Evolutionary conservation across 257 asterid species (phyloP).

Genomic region (Schizonepeta tenuifolia): DNA sequence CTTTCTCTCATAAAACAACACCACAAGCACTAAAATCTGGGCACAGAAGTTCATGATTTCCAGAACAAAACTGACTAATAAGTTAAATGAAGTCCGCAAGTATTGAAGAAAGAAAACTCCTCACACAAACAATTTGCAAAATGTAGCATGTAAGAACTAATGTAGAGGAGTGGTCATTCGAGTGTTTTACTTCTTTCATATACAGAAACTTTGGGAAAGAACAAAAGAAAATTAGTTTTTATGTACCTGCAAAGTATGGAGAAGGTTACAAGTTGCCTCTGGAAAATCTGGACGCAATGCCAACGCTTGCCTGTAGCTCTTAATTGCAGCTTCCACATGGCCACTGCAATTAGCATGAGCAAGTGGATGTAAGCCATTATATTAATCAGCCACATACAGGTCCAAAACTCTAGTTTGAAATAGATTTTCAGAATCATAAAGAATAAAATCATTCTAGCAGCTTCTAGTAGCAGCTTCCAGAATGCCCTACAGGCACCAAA

Average conservation of each 20-base stretch:
- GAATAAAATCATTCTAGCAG: slow-evolving; percentile 7
- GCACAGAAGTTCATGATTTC: neutral
- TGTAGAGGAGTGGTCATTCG: slow-evolving; percentile 12
- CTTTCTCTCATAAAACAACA: neutral
- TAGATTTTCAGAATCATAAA: neutral
- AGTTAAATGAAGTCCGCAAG: neutral
- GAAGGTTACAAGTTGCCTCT: slow-evolving; percentile 98
- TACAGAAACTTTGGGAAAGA: slow-evolving; percentile 12
- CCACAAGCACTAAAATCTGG: neutral
- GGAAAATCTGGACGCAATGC: slow-evolving; percentile 91
- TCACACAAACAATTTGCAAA: neutral
- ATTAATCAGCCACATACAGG: neutral
- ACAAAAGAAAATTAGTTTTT: neutral
- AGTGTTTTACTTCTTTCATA: slow-evolving; percentile 8
- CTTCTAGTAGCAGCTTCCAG: slow-evolving; percentile 36
- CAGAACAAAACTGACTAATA: neutral
- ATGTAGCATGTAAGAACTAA: neutral
- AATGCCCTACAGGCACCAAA: slow-evolving; percentile 40
- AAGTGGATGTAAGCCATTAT: slow-evolving; percentile 20
- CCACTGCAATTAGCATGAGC: slow-evolving; percentile 57
- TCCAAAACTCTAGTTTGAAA: neutral
- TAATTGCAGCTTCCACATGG: slow-evolving; percentile 88
- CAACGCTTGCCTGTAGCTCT: slow-evolving; percentile 93
- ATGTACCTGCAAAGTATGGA: slow-evolving; percentile 89
- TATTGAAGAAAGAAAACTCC: neutral